Evolutionary conservation across 371 early-diverging fungal genomes (phyloP), one percentile per base, ranked within the genome.

Genomic region (Zychaea mexicana): DNA sequence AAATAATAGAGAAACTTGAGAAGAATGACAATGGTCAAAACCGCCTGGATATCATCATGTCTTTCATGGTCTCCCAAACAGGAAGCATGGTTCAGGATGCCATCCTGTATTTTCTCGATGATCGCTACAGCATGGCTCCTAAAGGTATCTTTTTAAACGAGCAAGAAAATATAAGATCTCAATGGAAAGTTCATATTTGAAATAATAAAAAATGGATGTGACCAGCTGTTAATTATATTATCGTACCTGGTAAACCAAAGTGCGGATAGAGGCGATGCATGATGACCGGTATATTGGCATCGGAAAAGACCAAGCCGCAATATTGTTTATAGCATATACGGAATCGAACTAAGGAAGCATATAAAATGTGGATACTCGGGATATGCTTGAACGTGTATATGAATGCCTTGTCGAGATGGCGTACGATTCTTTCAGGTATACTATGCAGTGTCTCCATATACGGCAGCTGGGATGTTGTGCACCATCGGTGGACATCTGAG

Each of bases 1-100:
- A 58, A 2, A 45, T n/a, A n/a, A 27, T 58, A 58, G 24, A 38
- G 42, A 6, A 58, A 0, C 24, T 58, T 58, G n/a, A 58, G n/a
- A 10, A 58, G 12, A 27, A 58, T 45, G 27, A 45, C 15, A 2
- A 39, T 27, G 10, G 45, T 27, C 1, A 38, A 24, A 13, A 58
- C 38, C 2, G 45, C 59, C 17, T 28, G 42, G 15, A 42, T 30
- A 38, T 28, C 59, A 56, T 56, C 56, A 13, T 49, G 6, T 24
- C 5, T 49, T 12, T 49, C 42, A 12, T 42, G 7, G 4, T 4
- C n/a, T 42, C 3, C 3, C 5, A 22, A 49, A 22, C 10, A 49
- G 3, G 10, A 4, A 22, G 10, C 21, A 49, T 24, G 4, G 5
- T 4, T 49, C 22, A 6, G 5, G 9, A 19, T 22, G n/a, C 22